Conservation (phyloP, 495 filamentous ascomycete genomes). For the Penicillium longicatenatum region DNA sequence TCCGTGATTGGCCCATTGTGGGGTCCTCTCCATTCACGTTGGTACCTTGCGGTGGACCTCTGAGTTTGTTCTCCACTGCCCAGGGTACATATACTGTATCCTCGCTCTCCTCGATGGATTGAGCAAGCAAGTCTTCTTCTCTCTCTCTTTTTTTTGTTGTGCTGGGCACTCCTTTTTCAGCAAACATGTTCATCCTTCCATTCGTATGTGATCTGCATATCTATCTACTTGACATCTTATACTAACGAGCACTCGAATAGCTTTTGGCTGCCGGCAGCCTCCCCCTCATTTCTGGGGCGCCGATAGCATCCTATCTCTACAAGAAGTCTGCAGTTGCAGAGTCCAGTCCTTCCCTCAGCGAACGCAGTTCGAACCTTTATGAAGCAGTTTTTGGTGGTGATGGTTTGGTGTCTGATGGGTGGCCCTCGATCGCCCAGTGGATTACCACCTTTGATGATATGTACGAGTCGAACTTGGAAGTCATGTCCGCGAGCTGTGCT, state of each 20-base stretch:
- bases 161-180: conserved; percentile 27
- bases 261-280: conserved; percentile 38
- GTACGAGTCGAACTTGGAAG: conserved; percentile 41
- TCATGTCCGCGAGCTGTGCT: conserved; percentile 45
- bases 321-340: conserved; percentile 16
- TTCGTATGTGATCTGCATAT: conserved; percentile 19
- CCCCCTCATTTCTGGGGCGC: conserved; percentile 32
- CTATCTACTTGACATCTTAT: background rate
- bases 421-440: conserved; percentile 23
- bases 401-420: conserved; percentile 24
- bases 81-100: conserved; percentile 20
- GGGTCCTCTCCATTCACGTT: conserved; percentile 2
- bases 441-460: conserved; percentile 20
- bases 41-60: background rate
- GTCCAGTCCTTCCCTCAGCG: conserved; percentile 16
- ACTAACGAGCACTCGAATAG: conserved; percentile 3
- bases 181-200: conserved; percentile 30
- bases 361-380: conserved; percentile 23
- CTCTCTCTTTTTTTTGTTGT: conserved; percentile 17
- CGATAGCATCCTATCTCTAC: conserved; percentile 22
- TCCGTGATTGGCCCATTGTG: conserved; percentile 4
- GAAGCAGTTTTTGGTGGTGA: conserved; percentile 24
- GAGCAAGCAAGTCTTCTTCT: conserved; percentile 34
- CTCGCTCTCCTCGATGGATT: background rate
- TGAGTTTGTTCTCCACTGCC: conserved; percentile 6